These are phyloP conservation scores for Trichoderma koningii DNA, from an alignment of 2,329 filamentous ascomycete genomes.

Conservation along the genomic window DNA sequence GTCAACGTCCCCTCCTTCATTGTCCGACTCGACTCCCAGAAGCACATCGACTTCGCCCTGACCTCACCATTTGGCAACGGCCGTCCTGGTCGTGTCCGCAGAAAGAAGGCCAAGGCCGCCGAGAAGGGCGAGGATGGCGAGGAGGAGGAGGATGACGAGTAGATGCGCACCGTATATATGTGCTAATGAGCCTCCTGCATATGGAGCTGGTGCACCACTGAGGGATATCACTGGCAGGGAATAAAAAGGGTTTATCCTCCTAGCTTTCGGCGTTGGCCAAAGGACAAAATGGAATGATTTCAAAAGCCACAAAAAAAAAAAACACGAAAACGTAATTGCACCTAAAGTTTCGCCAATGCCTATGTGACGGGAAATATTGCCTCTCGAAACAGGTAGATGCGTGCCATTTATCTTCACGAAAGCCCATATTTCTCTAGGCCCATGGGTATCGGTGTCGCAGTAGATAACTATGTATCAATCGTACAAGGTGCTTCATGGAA, in stretches of 20 bases:
- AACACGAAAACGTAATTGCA: conserved; percentile 19
- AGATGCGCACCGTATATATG: conserved; percentile 45
- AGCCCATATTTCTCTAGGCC: no score
- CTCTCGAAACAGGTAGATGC: no score
- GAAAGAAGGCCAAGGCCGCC: conserved; percentile 99
- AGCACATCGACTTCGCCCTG: conserved; percentile 99
- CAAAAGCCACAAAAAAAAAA: conserved; percentile 24
- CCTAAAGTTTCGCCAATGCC: neutral
- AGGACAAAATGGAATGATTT: conserved; percentile 50
- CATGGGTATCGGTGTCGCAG: no score
- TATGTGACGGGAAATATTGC: neutral
- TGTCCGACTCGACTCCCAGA: conserved; percentile 99
- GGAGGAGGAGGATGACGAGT: conserved; percentile 83
- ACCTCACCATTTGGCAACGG: conserved; percentile 97
- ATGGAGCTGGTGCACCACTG: conserved; percentile 34
- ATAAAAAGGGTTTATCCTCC: conserved; percentile 46
- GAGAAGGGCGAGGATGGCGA: conserved; percentile 79
- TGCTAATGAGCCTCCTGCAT: conserved; percentile 38
- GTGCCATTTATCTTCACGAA: no score
- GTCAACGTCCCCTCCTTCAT: conserved; percentile 99
- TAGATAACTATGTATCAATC: no score
- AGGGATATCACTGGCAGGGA: conserved; percentile 43
- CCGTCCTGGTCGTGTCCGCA: conserved; percentile 93
- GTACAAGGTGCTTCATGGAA: no score
- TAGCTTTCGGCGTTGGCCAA: conserved; percentile 55